Base-by-base conservation (phyloP, 257 asterid genomes). In the Gynochthodes officinalis region DNA sequence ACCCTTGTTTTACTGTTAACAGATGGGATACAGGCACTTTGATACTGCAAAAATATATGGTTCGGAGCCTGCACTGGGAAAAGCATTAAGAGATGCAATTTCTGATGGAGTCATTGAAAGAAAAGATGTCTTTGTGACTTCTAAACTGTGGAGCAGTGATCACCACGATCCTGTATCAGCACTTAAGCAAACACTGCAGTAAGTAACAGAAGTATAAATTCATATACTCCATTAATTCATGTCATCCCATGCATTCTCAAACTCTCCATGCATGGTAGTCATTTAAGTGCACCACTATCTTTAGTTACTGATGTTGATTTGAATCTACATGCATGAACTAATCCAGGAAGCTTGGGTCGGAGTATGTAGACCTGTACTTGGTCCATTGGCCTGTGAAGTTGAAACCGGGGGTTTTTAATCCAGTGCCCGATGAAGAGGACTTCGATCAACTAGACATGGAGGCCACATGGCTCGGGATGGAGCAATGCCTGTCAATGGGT, bases 361-460 rank as follows among this genome's bases (percentile, higher is more conserved):
- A 93, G 30, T 89, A 93, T 68, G 23, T 93, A 18, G 98, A 93
- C 87, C 74, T 90, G 88, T 92, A 86, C 66, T 74, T 93, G 80
- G 96, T 93, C 71, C 98, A 93, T 62, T 93, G 98, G 98, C 98
- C 98, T 1, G 89, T 93, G 82, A 85, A 59, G 2, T 53, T 93
- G 86, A 90, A 87, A 83, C 81, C 89, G 21, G 87, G 96, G 86
- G 91, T 73, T 0, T 25, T 25, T 27, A 71, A 78, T 7, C 92
- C 95, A 13, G 42, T 89, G 50, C 97, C 97, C 0, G 46, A 59
- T 15, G 95, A 85, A 60, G 90, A 87, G 25, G 97, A 90, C 2
- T 89, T 85, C 67, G 93, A 84, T 68, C 39, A 33, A 18, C 75
- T 93, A 8, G 93, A 89, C 60, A 50, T 90, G 46, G 87, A 84